These are phyloP conservation scores for Pythium brachiatum DNA, from an alignment of 352 stramenopile species.

Conservation along the genomic window DNA sequence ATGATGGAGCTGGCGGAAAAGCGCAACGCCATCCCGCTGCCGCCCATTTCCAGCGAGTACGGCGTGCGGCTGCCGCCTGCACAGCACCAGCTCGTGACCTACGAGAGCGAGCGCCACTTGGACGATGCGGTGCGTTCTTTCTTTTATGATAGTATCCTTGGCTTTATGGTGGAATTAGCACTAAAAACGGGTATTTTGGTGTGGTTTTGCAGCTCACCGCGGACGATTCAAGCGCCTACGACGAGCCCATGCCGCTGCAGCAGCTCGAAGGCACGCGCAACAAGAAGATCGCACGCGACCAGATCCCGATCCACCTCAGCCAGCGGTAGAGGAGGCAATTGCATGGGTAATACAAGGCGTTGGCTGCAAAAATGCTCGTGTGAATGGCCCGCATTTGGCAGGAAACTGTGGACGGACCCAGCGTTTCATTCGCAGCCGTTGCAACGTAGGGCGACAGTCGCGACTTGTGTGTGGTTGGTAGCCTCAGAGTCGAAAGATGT, in stretches of 20 bases:
- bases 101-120: constrained; percentile 58
- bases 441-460: background rate
- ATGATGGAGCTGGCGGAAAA: constrained; percentile 88
- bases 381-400: background rate
- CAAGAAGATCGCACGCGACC: constrained; percentile 64
- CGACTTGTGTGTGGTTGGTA: background rate
- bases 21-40: constrained; percentile 73
- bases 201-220: constrained; percentile 2
- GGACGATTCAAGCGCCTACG: constrained; percentile 24
- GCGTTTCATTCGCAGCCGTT: background rate
- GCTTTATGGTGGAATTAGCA: background rate
- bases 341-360: background rate
- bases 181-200: background rate
- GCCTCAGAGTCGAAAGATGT: constrained; percentile 7
- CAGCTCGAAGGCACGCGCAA: constrained; percentile 64
- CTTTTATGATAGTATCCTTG: background rate
- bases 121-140: constrained; percentile 33
- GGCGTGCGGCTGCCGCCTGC: constrained; percentile 70
- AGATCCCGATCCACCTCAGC: constrained; percentile 68
- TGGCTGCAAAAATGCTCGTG: too few species aligned
- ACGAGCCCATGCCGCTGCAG: constrained; percentile 39
- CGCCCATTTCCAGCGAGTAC: constrained; percentile 80
- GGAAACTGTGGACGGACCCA: constrained; percentile 11
- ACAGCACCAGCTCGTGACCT: constrained; percentile 68
- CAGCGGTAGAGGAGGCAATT: constrained; percentile 5